These are phyloP conservation scores for Syzygium syzygioides DNA, from an alignment of 441 rosid species.

Conservation along the genomic window DNA sequence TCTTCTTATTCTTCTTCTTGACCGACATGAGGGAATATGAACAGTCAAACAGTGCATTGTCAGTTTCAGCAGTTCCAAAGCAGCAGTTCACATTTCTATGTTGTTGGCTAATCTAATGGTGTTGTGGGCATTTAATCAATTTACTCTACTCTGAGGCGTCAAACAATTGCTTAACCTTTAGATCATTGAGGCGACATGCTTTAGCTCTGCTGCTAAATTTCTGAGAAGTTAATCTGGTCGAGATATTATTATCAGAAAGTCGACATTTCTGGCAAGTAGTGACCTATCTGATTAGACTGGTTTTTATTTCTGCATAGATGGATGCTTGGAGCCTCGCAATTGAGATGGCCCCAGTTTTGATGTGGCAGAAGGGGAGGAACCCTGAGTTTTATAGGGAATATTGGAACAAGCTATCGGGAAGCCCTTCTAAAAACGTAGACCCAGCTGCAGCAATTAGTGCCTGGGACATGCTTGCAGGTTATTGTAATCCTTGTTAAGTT, in stretches of 20 bases:
- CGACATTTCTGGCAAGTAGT: not conserved
- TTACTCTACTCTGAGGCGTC: not conserved
- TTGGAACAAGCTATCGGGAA: conserved; percentile 58
- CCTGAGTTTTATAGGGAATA: conserved; percentile 63
- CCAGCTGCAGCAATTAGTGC: conserved; percentile 38
- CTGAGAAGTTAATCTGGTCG: not conserved
- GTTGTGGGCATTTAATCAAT: not conserved
- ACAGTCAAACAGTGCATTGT: not conserved
- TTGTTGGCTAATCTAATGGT: not conserved
- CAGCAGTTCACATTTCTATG: not conserved
- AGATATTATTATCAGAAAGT: not conserved
- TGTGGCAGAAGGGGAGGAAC: conserved; percentile 73
- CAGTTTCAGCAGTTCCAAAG: not conserved
- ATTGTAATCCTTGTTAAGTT: not conserved
- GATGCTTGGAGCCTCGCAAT: conserved; percentile 74
- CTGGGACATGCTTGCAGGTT: conserved; percentile 90
- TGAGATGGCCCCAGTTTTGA: conserved; percentile 80
- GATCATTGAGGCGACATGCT: not conserved
- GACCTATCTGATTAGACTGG: not conserved
- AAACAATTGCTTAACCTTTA: not conserved
- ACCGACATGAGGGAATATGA: not conserved
- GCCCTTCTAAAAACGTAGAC: conserved; percentile 40
- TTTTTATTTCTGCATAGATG: conserved; percentile 45
- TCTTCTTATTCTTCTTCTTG: not conserved
- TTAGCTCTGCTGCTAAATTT: not conserved